Conservation (phyloP, 192 early-diverging fungal genomes). For the Podila minutissima region DNA sequence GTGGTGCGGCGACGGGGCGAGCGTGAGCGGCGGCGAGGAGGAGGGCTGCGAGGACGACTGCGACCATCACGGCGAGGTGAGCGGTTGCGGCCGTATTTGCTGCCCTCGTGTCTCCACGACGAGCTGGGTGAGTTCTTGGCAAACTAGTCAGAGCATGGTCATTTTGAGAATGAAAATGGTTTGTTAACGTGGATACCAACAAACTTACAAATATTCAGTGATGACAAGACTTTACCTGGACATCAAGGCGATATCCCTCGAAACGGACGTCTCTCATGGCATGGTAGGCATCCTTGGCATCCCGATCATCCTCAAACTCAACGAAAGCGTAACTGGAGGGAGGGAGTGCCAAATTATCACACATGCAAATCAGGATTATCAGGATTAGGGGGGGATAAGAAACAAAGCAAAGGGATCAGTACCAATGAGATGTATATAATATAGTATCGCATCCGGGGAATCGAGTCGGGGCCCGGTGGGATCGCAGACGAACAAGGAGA, state of each 20-base stretch:
- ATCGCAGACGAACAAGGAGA: too few relatives aligned
- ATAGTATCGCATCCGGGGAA: too few relatives aligned
- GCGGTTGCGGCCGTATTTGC: not conserved
- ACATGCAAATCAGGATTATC: not conserved
- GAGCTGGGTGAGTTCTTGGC: conserved; percentile 86
- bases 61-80: conserved; percentile 53
- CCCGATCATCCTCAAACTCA: conserved; percentile 91
- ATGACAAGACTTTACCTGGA: conserved; percentile 69
- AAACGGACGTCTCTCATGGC: conserved; percentile 89
- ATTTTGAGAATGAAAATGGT: not conserved
- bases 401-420: not conserved
- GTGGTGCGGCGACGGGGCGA: conserved; percentile 49
- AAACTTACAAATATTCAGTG: not conserved
- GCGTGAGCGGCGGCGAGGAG: conserved; percentile 33
- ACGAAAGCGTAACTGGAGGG: conserved; percentile 89
- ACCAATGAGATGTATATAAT: too few relatives aligned
- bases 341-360: too few relatives aligned
- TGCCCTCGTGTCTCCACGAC: conserved; percentile 79
- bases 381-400: not conserved
- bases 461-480: too few relatives aligned
- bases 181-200: not conserved
- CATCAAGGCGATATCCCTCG: conserved; percentile 80
- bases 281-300: conserved; percentile 93
- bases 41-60: conserved; percentile 45
- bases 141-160: conserved; percentile 61